These are phyloP conservation scores for Phytophthora fragariae DNA, from an alignment of 352 stramenopile genomes.

Conservation along the genomic window DNA sequence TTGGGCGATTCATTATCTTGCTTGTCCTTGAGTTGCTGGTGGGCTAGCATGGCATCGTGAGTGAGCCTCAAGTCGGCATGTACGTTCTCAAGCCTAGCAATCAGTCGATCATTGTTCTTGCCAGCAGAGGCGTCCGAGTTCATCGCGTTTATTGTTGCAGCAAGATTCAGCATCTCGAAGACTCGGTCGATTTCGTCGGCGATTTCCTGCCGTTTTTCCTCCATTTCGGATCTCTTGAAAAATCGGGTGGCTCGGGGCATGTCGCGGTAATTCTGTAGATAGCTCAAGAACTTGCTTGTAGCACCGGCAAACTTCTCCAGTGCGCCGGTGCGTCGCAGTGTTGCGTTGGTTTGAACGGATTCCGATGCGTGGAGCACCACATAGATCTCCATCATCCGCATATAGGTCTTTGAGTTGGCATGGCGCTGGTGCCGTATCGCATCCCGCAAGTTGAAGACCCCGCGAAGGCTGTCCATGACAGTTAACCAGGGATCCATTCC, in stretches of 20 bases:
- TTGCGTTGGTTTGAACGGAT: not conserved
- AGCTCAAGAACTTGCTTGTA: rapidly evolving
- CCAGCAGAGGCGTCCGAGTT: not conserved
- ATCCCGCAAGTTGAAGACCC: not conserved
- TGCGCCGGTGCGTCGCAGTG: not conserved
- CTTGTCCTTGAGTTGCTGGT: too few relatives aligned
- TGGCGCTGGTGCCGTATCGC: too few relatives aligned
- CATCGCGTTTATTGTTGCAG: not conserved
- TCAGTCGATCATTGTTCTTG: too few relatives aligned
- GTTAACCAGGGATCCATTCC: not conserved
- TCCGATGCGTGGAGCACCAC: not conserved
- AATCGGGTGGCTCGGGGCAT: not conserved
- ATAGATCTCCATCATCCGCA: not conserved
- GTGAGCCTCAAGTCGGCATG: too few relatives aligned
- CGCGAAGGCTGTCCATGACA: not conserved
- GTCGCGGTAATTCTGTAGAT: not conserved
- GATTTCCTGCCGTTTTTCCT: not conserved
- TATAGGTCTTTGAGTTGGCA: not conserved
- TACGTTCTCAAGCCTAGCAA: too few relatives aligned
- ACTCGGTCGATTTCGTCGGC: not conserved
- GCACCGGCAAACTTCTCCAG: not conserved
- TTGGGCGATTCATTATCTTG: too few relatives aligned
- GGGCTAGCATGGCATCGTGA: too few relatives aligned
- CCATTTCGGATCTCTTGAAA: not conserved
- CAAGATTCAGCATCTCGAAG: not conserved